Evolutionary conservation across 129 eudicot species (phyloP).

Genomic region (Saposhnikovia divaricata): DNA sequence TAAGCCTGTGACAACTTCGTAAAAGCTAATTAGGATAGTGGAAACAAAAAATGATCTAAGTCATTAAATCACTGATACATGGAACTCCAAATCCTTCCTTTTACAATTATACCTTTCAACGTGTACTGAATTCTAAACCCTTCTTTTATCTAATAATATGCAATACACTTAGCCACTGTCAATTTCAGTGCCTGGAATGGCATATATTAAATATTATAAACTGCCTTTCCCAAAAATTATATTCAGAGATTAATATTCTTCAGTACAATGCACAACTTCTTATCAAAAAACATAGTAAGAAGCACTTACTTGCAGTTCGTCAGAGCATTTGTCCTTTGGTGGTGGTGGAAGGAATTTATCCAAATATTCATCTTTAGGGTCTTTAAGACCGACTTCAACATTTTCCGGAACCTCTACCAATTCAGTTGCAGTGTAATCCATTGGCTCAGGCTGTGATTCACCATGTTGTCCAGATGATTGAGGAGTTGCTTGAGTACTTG

Average conservation of each 20-base stretch:
- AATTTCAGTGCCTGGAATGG: neutral
- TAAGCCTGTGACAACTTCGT: neutral
- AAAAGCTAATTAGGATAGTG: neutral
- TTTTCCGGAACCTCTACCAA: conserved; percentile 31
- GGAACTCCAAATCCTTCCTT: neutral
- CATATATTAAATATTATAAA: neutral
- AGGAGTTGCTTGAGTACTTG: conserved; percentile 50
- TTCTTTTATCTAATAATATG: neutral
- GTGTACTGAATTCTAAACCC: neutral
- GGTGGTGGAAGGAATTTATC: conserved; percentile 78
- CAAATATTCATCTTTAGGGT: conserved; percentile 32
- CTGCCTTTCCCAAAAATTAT: neutral
- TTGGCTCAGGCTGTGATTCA: conserved; percentile 35
- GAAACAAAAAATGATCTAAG: neutral
- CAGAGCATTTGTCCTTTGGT: conserved; percentile 66
- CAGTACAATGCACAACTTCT: neutral
- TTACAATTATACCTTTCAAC: neutral
- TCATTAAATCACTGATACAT: neutral
- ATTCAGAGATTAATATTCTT: neutral
- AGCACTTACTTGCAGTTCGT: conserved; percentile 66
- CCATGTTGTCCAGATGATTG: conserved; percentile 39
- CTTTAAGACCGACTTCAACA: conserved; percentile 31
- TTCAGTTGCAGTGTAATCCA: conserved; percentile 35
- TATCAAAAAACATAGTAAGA: neutral
- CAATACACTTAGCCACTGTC: neutral